Evolutionary conservation across 1,139 yeast genomes (phyloP).

Genomic region (Sugiyamaella xylanicola): DNA sequence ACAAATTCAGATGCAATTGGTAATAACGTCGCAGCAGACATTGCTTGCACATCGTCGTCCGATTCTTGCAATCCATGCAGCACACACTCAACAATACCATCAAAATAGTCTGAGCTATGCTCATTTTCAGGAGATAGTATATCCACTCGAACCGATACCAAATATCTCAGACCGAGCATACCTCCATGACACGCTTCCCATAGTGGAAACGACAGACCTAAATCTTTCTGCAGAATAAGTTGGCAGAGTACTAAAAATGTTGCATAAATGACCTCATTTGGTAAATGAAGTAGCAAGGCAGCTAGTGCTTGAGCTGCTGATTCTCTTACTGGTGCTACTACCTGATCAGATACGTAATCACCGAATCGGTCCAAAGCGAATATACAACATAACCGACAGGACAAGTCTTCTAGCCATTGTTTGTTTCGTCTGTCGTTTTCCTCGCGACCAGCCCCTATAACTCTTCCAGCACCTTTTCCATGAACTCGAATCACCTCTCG

Average conservation of each 20-base stretch:
- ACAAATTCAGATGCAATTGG: slow-evolving; percentile 91
- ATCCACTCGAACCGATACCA: slow-evolving; percentile 87
- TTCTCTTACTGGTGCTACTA: slow-evolving; percentile 97
- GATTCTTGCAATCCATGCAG: slow-evolving; percentile 79
- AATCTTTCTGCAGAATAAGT: slow-evolving; percentile 68
- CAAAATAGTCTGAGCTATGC: slow-evolving; percentile 53
- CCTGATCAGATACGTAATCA: slow-evolving; percentile 96
- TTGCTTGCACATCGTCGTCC: slow-evolving; percentile 97
- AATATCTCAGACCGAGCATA: slow-evolving; percentile 87
- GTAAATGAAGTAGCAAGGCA: slow-evolving; percentile 75
- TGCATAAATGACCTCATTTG: slow-evolving; percentile 53
- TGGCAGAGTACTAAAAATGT: slow-evolving; percentile 69
- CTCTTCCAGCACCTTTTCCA: slow-evolving; percentile 84
- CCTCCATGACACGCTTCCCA: slow-evolving; percentile 99
- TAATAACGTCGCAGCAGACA: slow-evolving; percentile 88
- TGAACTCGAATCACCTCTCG: slow-evolving; percentile 85
- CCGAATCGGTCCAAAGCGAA: slow-evolving; percentile 96
- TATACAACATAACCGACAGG: slow-evolving; percentile 80
- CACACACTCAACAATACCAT: slow-evolving; percentile 79
- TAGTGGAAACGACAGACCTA: slow-evolving; percentile 48
- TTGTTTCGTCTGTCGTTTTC: slow-evolving; percentile 70
- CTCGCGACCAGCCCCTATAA: slow-evolving; percentile 58
- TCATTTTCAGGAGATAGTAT: slow-evolving; percentile 54
- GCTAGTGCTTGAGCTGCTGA: slow-evolving; percentile 95
- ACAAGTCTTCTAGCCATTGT: slow-evolving; percentile 80